These are phyloP conservation scores for Sugiyamaella grinbergsii DNA, from an alignment of 1,139 yeast genomes.

Conservation along the genomic window DNA sequence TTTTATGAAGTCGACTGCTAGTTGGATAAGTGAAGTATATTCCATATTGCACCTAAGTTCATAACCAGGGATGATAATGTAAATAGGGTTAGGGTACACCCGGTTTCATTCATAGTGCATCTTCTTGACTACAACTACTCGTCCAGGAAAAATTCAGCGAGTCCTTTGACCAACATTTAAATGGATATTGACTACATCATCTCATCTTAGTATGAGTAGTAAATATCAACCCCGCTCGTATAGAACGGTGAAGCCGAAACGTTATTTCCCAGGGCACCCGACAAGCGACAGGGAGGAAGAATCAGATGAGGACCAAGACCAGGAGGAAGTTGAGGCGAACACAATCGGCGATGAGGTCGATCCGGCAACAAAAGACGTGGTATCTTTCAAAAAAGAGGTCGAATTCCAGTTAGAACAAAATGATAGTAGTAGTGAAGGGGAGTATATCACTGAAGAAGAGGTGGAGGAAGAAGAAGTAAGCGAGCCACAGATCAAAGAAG, in stretches of 20 bases:
- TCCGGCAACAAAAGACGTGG: not conserved
- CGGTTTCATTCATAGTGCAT: too few species aligned
- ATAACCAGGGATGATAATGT: not conserved
- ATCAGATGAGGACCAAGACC: constrained; percentile 25
- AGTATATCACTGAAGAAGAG: constrained; percentile 24
- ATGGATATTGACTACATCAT: not conserved
- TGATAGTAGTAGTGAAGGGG: constrained; percentile 25
- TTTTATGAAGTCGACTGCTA: too few species aligned
- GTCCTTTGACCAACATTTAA: too few species aligned
- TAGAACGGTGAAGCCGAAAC: constrained; percentile 17
- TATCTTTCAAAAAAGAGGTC: constrained; percentile 2
- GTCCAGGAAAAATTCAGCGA: too few species aligned
- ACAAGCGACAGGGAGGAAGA: constrained; percentile 24
- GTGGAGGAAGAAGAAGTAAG: constrained; percentile 23
- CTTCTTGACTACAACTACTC: too few species aligned
- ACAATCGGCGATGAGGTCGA: not conserved
- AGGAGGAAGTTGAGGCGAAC: constrained; percentile 26
- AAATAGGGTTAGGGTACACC: too few species aligned
- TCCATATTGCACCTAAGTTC: too few species aligned
- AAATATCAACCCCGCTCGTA: constrained; percentile 9
- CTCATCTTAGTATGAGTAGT: constrained; percentile 3
- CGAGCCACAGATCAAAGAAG: not conserved
- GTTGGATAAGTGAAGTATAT: too few species aligned
- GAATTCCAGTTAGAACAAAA: constrained; percentile 21
- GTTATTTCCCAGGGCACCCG: constrained; percentile 36